These are phyloP conservation scores for Brassica juncea DNA, from an alignment of 345 rosid species.

Conservation along the genomic window DNA sequence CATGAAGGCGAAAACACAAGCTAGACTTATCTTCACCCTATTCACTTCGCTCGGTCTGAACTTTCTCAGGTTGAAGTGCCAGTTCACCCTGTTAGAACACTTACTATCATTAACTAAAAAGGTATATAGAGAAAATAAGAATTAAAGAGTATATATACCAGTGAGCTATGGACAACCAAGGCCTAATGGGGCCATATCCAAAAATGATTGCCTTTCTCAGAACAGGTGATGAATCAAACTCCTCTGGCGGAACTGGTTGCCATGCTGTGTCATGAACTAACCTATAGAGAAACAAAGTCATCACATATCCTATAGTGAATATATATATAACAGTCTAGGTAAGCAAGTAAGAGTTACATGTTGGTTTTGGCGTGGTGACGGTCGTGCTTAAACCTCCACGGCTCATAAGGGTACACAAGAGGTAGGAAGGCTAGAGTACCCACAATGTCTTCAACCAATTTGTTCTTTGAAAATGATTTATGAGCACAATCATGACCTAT, in stretches of 20 bases:
- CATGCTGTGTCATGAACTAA: conserved; percentile 87
- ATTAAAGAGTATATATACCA: conserved; percentile 51
- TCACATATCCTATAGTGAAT: not conserved
- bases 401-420: conserved; percentile 88
- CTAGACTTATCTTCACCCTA: conserved; percentile 91
- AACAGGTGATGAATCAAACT: conserved; percentile 61
- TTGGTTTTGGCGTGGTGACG: conserved; percentile 96
- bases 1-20: conserved; percentile 93
- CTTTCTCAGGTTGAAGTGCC: conserved; percentile 81
- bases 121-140: not conserved
- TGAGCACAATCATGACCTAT: conserved; percentile 99
- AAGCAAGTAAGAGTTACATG: conserved; percentile 52
- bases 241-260: conserved; percentile 81
- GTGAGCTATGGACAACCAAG: conserved; percentile 97
- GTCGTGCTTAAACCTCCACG: conserved; percentile 97
- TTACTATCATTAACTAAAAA: conserved; percentile 16
- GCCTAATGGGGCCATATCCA: conserved; percentile 87
- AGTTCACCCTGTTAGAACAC: conserved; percentile 59
- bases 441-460: conserved; percentile 85
- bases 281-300: conserved; percentile 47
- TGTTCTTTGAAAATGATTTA: conserved; percentile 88
- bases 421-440: conserved; percentile 94
- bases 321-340: not conserved
- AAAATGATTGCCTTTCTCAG: conserved; percentile 70
- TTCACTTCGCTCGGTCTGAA: conserved; percentile 81